Evolutionary conservation across 495 filamentous ascomycete species (phyloP), one percentile per base, ranked within the genome.

Genomic region (Astrothelium macrocarpum): DNA sequence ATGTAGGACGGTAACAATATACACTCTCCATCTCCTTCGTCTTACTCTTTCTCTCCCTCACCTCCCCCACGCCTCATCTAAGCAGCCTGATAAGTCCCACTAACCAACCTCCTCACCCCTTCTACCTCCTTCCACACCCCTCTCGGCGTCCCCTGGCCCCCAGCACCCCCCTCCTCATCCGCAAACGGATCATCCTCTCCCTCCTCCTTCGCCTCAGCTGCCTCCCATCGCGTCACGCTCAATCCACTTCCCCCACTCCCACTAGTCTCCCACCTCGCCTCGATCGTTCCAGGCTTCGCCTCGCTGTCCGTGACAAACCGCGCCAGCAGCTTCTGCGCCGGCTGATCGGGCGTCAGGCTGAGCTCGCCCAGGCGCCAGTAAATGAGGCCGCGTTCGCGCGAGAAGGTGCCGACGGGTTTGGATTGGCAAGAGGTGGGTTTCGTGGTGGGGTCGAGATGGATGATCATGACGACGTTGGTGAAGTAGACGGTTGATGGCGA

Each of bases 341-440:
- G 63, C 11, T 66, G 65, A 12, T 71, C 74, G 25, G 80, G 77
- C 39, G 86, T 83, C 16, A 97, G 73, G 0, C 79, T 82, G 14
- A 93, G 73, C 68, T 97, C 95, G 26, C 89, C 90, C 14, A 97
- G 78, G 60, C 87, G 87, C 94, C 94, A 99, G 71, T 85, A 90
- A 16, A 96, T 86, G 3, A 91, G 74, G n/a, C 88, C 87, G 61
- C 89, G 87, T 61, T 97, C 93, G 70, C 90, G 89, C 10, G 89
- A 82, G 78, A 97, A 95, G 0, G 83, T 86, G 11, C 90, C 89
- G 9, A 80, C 77, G 0, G 89, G 89, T 68, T 90, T 91, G 16
- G 84, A 87, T 71, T 88, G 87, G 67, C 85, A 90, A 16, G 78
- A 71, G 0, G 75, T 78, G 0, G 86, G 81, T 45, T 77, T 79